These are phyloP conservation scores for Plasmodium knowlesi DNA, from an alignment of 169 alveolate species.

Conservation along the genomic window DNA sequence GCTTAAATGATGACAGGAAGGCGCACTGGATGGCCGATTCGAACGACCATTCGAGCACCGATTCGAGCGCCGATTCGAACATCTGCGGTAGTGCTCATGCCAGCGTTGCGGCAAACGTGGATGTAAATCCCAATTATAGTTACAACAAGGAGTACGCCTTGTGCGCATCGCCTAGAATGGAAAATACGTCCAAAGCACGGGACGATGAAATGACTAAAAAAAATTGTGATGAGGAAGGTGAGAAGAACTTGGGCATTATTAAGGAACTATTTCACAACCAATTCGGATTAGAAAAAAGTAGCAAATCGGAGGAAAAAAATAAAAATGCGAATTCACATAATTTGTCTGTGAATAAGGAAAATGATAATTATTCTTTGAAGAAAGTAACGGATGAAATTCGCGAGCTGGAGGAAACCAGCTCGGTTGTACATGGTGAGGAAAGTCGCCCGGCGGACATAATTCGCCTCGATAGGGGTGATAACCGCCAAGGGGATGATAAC, in stretches of 20 bases:
- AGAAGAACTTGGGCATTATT: not conserved
- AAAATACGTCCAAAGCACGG: not conserved
- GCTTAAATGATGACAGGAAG: not conserved
- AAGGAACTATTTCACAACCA: not conserved
- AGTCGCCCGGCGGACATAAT: not conserved
- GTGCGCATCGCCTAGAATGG: not conserved
- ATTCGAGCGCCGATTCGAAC: not conserved
- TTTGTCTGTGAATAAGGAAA: not conserved
- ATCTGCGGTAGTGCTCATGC: not conserved
- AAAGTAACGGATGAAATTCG: slow-evolving; percentile 3
- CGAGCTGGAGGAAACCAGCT: not conserved
- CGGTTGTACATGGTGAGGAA: not conserved
- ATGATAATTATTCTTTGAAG: not conserved
- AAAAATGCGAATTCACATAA: not conserved
- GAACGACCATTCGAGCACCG: not conserved
- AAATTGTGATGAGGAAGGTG: slow-evolving; percentile 6
- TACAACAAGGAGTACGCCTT: not conserved
- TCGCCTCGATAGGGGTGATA: not conserved
- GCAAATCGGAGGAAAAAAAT: not conserved
- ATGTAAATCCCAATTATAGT: not conserved
- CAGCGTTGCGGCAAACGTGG: not conserved
- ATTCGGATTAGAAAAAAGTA: slow-evolving; percentile 6
- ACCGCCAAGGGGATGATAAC: not conserved
- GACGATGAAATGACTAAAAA: not conserved
- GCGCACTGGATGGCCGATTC: not conserved